These are phyloP conservation scores for Paecilomyces dactylethromorphus DNA, from an alignment of 2,329 filamentous ascomycete genomes.

Conservation along the genomic window DNA sequence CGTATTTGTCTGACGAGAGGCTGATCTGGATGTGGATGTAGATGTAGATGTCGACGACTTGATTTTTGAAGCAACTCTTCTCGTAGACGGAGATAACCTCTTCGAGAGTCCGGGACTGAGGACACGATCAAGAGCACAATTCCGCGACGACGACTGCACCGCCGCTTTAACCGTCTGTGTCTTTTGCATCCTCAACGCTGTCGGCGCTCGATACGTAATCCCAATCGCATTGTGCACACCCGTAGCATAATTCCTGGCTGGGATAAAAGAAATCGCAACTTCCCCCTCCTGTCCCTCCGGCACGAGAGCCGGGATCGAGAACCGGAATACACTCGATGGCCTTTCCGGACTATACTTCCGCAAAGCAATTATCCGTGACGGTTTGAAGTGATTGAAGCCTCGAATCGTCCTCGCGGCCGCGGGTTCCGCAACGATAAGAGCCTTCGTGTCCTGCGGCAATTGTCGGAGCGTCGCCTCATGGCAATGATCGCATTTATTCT, in stretches of 20 bases:
- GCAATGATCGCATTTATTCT: conserved; percentile 63
- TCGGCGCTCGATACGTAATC: conserved; percentile 63
- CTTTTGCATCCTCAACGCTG: neutral
- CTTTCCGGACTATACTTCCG: conserved; percentile 36
- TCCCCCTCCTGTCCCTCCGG: conserved; percentile 54
- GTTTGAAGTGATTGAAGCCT: conserved; percentile 62
- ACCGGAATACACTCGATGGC: conserved; percentile 34
- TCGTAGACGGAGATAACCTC: neutral
- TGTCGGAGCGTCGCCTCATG: conserved; percentile 63
- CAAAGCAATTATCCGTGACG: conserved; percentile 38
- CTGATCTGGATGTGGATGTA: neutral
- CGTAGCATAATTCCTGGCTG: conserved; percentile 48
- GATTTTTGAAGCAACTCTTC: neutral
- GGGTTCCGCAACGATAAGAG: conserved; percentile 61
- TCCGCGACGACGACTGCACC: neutral
- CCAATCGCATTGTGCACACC: conserved; percentile 61
- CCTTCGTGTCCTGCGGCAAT: conserved; percentile 49
- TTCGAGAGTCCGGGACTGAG: neutral
- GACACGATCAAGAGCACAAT: neutral
- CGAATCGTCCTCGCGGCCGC: conserved; percentile 59
- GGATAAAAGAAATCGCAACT: conserved; percentile 63
- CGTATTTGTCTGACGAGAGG: neutral
- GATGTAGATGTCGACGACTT: neutral
- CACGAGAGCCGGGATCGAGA: conserved; percentile 50
- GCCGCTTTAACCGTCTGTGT: neutral